Conservation (phyloP, 2,329 filamentous ascomycete species). For the Furcasterigmium furcatum region DNA sequence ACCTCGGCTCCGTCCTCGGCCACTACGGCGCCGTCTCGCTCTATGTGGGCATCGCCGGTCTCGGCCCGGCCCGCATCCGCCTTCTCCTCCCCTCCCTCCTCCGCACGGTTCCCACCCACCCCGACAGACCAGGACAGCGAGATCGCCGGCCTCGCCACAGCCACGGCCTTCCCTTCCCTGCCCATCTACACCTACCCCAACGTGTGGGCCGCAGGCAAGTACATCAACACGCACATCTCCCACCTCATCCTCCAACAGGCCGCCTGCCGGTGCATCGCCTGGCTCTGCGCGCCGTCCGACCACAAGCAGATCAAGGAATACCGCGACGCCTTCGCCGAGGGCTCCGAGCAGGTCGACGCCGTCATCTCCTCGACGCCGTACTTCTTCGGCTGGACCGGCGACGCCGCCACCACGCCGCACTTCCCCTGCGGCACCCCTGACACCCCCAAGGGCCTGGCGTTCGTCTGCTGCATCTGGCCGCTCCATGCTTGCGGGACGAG, state of each 20-base stretch:
- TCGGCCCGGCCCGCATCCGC: not conserved
- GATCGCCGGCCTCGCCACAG: not conserved
- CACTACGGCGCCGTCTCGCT: not conserved
- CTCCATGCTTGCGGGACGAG: conserved; percentile 16
- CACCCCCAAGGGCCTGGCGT: conserved; percentile 17
- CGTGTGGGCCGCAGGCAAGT: conserved; percentile 18
- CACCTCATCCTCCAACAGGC: conserved; percentile 16
- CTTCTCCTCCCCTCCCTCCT: not conserved
- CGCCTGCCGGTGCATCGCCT: conserved; percentile 15
- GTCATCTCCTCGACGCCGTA: conserved; percentile 17
- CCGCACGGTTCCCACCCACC: not conserved
- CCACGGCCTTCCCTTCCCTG: conserved; percentile 13
- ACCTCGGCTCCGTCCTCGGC: not conserved
- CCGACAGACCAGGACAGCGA: not conserved
- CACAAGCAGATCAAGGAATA: conserved; percentile 16
- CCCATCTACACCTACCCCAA: conserved; percentile 15
- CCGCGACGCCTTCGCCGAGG: conserved; percentile 12
- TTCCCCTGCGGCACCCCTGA: conserved; percentile 19
- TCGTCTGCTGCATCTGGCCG: conserved; percentile 16
- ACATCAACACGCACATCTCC: conserved; percentile 17
- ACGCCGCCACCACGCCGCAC: conserved; percentile 14
- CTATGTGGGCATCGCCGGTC: not conserved
- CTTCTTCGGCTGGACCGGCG: conserved; percentile 17
- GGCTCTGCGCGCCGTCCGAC: conserved; percentile 16
- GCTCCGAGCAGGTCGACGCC: conserved; percentile 14